Conservation (phyloP, 1,139 yeast species). For the Lodderomyces beijingensis region DNA sequence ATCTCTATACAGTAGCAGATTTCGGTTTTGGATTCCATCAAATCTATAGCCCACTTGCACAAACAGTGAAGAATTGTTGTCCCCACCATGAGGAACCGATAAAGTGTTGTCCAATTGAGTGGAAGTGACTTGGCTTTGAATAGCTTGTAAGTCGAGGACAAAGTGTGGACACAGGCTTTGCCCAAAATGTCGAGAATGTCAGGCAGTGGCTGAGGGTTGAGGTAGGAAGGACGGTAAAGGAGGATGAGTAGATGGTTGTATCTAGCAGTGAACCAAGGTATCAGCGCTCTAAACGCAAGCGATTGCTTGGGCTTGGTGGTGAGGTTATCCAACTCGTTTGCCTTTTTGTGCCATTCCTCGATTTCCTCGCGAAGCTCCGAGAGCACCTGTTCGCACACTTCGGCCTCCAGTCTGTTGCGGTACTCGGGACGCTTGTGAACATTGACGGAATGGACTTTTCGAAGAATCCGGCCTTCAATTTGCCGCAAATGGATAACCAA, state of each 20-base stretch:
- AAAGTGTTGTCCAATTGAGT: slow-evolving; percentile 45
- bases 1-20: slow-evolving; percentile 43
- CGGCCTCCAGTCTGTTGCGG: slow-evolving; percentile 11
- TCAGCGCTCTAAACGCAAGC: slow-evolving; percentile 34
- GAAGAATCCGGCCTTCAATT: slow-evolving; percentile 39
- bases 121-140: slow-evolving; percentile 41
- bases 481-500: slow-evolving; percentile 36
- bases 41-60: slow-evolving; percentile 42
- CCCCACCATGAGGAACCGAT: slow-evolving; percentile 41
- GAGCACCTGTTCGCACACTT: slow-evolving; percentile 24
- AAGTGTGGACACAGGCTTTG: slow-evolving; percentile 34
- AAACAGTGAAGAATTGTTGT: slow-evolving; percentile 42
- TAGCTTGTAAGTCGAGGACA: slow-evolving; percentile 37
- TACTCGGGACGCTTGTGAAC: slow-evolving; percentile 6
- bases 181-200: slow-evolving; percentile 34
- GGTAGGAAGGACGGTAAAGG: slow-evolving; percentile 44
- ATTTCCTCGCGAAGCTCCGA: slow-evolving; percentile 30
- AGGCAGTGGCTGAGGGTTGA: slow-evolving; percentile 39
- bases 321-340: slow-evolving; percentile 17
- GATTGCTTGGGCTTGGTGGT: slow-evolving; percentile 10
- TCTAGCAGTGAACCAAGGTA: slow-evolving; percentile 43
- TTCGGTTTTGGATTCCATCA: slow-evolving; percentile 40
- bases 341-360: slow-evolving; percentile 32
- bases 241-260: slow-evolving; percentile 41
- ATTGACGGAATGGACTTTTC: slow-evolving; percentile 36